Evolutionary conservation across 2,329 filamentous ascomycete species (phyloP), one percentile per base, ranked within the genome.

Genomic region (Kalaharituber pfeilii): DNA sequence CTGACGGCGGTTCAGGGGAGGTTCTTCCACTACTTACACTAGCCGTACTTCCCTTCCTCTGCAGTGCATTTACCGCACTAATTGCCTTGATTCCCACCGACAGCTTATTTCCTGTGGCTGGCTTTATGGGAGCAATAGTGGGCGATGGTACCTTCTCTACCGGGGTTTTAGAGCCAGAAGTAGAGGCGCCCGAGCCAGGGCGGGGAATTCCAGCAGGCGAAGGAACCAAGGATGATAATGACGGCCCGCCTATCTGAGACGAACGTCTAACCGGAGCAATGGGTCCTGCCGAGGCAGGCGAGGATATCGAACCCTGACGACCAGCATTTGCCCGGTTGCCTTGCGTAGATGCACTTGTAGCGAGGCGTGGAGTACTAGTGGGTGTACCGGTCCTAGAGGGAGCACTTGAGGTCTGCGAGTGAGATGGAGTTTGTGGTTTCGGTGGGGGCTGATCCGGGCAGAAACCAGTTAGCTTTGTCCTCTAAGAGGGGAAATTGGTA

Each of bases 271-370:
- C 56, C n/a, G 55, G 29, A 11, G 51, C 51, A 26, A 33, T 26
- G 5, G 57, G 61, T 3, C 59, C 60, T 56, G 61, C 61, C n/a
- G 60, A 60, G 25, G 56, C 58, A 11, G 54, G 53, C 3, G 58
- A 54, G 25, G 56, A 52, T n/a, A n/a, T n/a, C n/a, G n/a, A n/a
- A n/a, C n/a, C n/a, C n/a, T n/a, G n/a, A n/a, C n/a, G n/a, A 3
- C 52, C 44, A 11, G 54, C 55, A 29, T 9, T 53, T 18, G 39
- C 24, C 13, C 15, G 42, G 27, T 20, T 51, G 20, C 42, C 24
- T 26, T 44, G 29, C 29, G 18, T 30, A 27, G 45, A 50, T 28
- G 22, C n/a, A 7, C 26, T 22, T 15, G 24, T 25, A 25, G 56
- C 53, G 4, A 53, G 26, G 8, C 24, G 58, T 9, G 52, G 52